Evolutionary conservation across 31 red algal species (phyloP), one percentile per base, ranked within the genome.

Genomic region (Porphyra umbilicalis): DNA sequence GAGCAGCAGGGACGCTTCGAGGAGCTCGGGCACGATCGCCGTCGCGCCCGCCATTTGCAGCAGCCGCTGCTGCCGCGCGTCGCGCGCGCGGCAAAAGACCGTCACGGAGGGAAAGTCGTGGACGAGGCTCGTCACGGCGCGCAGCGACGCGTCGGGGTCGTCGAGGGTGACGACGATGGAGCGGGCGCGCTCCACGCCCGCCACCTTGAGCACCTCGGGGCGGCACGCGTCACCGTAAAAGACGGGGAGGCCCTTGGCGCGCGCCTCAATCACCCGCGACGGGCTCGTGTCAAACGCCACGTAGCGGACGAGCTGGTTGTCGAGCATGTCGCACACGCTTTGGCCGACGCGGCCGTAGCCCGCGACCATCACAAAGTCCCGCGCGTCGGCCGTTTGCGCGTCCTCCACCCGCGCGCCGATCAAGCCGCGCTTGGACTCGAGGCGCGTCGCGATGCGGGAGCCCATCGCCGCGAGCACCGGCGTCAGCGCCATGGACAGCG

Each of bases 161-260:
- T 93, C 93, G 11, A 99, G 83, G 6, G 93, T 96, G 32, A 99
- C 94, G 18, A 99, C 97, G 35, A 99, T 81, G 1, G 93, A 91
- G 37, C 89, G 81, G 29, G 94, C 93, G 36, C 88, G 88, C 15
- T 88, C 93, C 35, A 95, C 91, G 33, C 94, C 94, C 9, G 94
- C 93, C 32, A 91, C 80, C 33, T 85, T 74, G 20, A 96, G 82
- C 13, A 99, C 93, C 33, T 99, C 97, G 8, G 97, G 94, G 38
- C 89, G 97, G 40, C 87, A 89, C 6, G 97, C 97, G 76, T 99
- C 97, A 20, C 97, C 97, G 81, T 93, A 99, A 81, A 99, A 99
- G 5, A 99, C 97, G 9, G 93, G 93, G 1, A 99, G 77, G 74
- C 97, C 97, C 78, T 92, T 91, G 33, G 89, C 84, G 10, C 97